phyloP scores from a whole-genome alignment of 2,329 filamentous ascomycete genomes.

The Botrytis byssoidea region DNA sequence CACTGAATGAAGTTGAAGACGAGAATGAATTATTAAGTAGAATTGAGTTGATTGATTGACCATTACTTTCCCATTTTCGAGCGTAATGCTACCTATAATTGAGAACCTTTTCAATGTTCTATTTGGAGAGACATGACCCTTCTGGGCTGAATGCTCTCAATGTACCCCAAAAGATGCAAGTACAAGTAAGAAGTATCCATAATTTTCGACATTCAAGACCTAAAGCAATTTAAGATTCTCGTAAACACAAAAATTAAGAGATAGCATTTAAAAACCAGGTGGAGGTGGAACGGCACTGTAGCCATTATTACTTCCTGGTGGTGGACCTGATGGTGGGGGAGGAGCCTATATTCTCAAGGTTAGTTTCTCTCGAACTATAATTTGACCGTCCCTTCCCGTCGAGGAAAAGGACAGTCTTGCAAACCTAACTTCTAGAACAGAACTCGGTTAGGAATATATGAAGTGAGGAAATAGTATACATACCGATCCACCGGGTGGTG shows the following conservation, averaged over 20 bases:
- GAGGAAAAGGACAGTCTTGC: not conserved
- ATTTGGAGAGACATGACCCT: not conserved
- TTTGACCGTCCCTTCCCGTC: not conserved
- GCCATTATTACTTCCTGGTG: constrained; percentile 49
- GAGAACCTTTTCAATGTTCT: not conserved
- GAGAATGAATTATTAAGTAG: constrained; percentile 35
- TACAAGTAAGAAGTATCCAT: constrained; percentile 16
- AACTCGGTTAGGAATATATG: constrained; percentile 7
- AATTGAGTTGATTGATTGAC: constrained; percentile 37
- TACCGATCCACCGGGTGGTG: constrained; percentile 54
- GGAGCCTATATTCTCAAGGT: constrained; percentile 47
- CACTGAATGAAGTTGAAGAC: constrained; percentile 29
- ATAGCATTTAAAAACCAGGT: constrained; percentile 46
- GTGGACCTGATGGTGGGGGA: constrained; percentile 52
- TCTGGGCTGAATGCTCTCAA: not conserved
- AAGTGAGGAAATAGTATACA: constrained; percentile 13
- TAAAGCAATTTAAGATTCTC: not conserved
- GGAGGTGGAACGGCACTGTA: constrained; percentile 62
- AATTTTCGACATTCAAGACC: not conserved
- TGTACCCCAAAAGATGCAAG: not conserved
- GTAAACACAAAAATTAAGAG: not conserved
- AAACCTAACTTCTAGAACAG: not conserved
- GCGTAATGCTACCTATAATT: not conserved
- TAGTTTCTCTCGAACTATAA: constrained; percentile 18
- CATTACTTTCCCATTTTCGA: constrained; percentile 2